Conservation (phyloP, 140 eudicot genomes). For the Flaveria floridana region DNA sequence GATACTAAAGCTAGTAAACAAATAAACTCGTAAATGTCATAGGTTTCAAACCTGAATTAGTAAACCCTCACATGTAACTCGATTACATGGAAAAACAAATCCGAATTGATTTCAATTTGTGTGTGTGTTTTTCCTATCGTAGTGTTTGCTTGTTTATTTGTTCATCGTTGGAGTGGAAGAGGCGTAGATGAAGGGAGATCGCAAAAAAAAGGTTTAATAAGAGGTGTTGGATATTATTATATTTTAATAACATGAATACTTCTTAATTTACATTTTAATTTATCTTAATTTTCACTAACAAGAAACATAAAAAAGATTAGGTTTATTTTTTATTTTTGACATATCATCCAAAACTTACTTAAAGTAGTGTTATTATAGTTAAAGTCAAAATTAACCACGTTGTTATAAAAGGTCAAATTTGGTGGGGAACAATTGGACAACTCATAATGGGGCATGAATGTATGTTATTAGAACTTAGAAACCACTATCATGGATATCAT, state of each 20-base stretch:
- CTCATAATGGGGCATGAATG: constrained; percentile 7
- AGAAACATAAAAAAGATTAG: neutral
- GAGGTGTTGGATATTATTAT: no score
- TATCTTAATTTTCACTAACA: neutral
- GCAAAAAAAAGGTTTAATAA: no score
- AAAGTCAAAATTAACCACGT: neutral
- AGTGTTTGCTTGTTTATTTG: no score
- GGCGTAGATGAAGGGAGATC: no score
- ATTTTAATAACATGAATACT: neutral
- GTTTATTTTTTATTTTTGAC: no score
- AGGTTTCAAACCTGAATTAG: neutral
- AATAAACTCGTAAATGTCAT: no score
- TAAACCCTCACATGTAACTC: neutral
- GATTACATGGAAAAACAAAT: neutral
- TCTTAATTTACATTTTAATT: neutral
- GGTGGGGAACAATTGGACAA: constrained; percentile 3
- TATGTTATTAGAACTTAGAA: constrained; percentile 3
- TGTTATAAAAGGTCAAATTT: neutral
- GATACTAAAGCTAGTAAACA: no score
- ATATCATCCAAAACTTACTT: neutral
- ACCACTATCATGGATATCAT: constrained; percentile 1
- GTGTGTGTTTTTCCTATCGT: neutral
- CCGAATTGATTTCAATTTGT: neutral
- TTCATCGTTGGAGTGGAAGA: no score
- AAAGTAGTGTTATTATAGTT: neutral